These are phyloP conservation scores for Ogataea corticis DNA, from an alignment of 805 yeast species.

Conservation along the genomic window DNA sequence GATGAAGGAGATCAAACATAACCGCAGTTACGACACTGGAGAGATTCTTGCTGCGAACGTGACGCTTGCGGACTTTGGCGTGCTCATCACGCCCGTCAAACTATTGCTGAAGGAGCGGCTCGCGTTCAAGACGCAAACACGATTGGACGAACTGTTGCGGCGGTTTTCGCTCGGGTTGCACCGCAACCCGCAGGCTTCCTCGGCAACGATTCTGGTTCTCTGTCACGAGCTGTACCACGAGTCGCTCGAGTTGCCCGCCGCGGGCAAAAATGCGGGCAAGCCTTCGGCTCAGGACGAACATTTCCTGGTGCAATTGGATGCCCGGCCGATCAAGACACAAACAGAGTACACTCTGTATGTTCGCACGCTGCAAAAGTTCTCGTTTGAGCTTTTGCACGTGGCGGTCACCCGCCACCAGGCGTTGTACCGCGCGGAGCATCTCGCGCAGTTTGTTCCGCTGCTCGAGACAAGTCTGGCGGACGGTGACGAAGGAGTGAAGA, in stretches of 20 bases:
- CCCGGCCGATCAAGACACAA: conserved; percentile 55
- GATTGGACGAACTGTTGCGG: conserved; percentile 75
- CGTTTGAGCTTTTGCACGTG: conserved; percentile 73
- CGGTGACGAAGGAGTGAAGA: conserved; percentile 75
- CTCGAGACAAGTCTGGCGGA: conserved; percentile 60
- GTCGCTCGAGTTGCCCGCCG: conserved; percentile 37
- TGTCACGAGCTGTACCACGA: conserved; percentile 72
- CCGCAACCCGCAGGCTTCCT: conserved; percentile 60
- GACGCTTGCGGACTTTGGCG: conserved; percentile 53
- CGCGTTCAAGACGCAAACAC: conserved; percentile 65
- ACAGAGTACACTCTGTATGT: conserved; percentile 56
- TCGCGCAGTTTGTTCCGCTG: conserved; percentile 74
- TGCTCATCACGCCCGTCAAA: conserved; percentile 68
- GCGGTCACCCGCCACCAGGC: conserved; percentile 64
- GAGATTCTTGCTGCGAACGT: conserved; percentile 73
- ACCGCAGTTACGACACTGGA: conserved; percentile 85
- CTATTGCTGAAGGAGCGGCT: conserved; percentile 62
- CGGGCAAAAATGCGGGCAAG: conserved; percentile 18
- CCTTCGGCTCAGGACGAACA: conserved; percentile 45
- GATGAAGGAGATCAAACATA: conserved; percentile 87
- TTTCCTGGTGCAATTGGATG: conserved; percentile 70
- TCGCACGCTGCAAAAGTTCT: conserved; percentile 67
- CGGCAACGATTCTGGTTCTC: conserved; percentile 60
- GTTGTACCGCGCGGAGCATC: conserved; percentile 57
- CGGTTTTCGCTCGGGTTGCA: conserved; percentile 78